A percentile compares a stretch with the other conserved stretches of the same genome.
These are phyloP conservation scores for Calonectria ilicicola DNA, from an alignment of 2,329 filamentous ascomycete genomes.

Conservation along the genomic window DNA sequence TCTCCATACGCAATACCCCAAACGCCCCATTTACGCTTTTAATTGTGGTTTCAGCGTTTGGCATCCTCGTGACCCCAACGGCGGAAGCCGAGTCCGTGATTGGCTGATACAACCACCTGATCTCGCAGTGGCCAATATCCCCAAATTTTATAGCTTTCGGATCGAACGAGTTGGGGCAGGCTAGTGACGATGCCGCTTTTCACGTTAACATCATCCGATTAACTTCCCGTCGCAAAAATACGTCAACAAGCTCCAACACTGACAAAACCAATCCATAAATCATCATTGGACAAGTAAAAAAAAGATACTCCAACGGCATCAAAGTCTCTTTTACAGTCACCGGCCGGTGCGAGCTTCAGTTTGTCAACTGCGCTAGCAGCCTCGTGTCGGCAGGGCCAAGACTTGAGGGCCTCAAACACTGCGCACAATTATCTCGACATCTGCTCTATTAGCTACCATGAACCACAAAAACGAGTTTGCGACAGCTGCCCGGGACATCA, in stretches of 20 bases:
- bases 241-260: not conserved
- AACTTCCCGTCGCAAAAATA: not conserved
- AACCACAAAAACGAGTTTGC: conserved; percentile 43
- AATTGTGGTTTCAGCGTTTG: conserved; percentile 22
- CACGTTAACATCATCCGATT: conserved; percentile 4
- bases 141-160: conserved; percentile 7
- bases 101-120: conserved; percentile 30
- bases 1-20: not conserved
- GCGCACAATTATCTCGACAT: not conserved
- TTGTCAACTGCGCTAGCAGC: conserved; percentile 20
- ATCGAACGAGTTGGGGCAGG: conserved; percentile 4
- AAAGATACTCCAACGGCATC: not conserved
- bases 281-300: not conserved
- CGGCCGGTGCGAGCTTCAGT: not conserved
- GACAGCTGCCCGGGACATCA: conserved; percentile 43
- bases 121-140: conserved; percentile 6
- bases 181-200: conserved; percentile 3
- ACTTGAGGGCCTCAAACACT: conserved; percentile 1
- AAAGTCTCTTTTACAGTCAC: not conserved
- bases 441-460: conserved; percentile 16
- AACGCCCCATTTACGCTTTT: conserved; percentile 1
- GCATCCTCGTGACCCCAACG: conserved; percentile 39
- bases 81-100: conserved; percentile 34
- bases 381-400: conserved; percentile 21
- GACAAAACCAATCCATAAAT: not conserved